Evolutionary conservation across 1,139 yeast species (phyloP), one percentile per base, ranked within the genome.

Genomic region (Entelexis sorbosivorans): DNA sequence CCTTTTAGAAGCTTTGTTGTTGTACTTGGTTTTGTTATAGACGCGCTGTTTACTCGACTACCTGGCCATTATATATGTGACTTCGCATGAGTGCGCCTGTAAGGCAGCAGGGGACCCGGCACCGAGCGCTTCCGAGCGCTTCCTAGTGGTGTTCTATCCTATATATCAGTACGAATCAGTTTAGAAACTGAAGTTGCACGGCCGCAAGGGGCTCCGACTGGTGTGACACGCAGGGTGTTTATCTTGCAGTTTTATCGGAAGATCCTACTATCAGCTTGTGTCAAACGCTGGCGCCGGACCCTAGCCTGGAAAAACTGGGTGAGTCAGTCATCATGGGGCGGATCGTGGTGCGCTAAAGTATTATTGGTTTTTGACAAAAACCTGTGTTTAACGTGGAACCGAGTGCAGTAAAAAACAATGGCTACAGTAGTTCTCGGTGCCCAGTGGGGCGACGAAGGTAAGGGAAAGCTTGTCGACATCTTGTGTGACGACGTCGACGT

Each of bases 391-490:
- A 19, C 44, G 20, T 1, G 17, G 19, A 14, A 28, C n/a, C 17
- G 17, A 29, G 24, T 14, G n/a, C 11, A 20, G 26, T 26, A 11
- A 9, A 10, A 4, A 10, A 52, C 35, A 48, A 82, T 83, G 89
- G 83, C 86, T 69, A 86, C 83, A 74, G 97, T 91, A 61, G 97
- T 91, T 53, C 77, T 91, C 64, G 98, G 98, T 56, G 74, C 96
- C 69, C 98, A 91, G 71, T 91, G 98, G 98, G 99, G 99, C 59
- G 99, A 91, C 67, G 99, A 91, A 78, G 99, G 99, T 66, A 91
- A 91, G 69, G 99, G 99, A 54, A 91, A 93, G 70, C 77, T 91
- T 55, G 98, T 91, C 52, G 98, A 91, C 67, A 75, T 91, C 55
- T 76, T 91, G 52, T 91, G 96, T 69, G 96, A 88, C 64, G 81